A percentile compares a stretch with the other conserved stretches of the same genome.
These are phyloP conservation scores for Hippophae gyantsensis DNA, from an alignment of 306 rosid species.

Conservation along the genomic window DNA sequence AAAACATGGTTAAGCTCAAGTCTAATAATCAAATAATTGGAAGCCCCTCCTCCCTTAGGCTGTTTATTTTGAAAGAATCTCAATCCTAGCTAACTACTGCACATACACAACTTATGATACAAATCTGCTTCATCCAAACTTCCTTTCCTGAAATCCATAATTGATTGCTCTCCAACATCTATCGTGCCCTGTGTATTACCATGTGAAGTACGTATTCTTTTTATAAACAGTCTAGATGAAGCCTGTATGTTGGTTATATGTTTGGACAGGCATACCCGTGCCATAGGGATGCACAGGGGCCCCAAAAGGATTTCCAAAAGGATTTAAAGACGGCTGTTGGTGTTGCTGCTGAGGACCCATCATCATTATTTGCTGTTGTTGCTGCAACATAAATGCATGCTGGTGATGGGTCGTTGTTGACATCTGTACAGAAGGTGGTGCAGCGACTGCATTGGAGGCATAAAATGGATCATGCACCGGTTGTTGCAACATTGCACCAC, in stretches of 20 bases:
- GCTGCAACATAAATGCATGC: conserved; percentile 75
- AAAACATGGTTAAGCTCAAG: no score
- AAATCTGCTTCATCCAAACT: conserved; percentile 34
- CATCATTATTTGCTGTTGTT: conserved; percentile 77
- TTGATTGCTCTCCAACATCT: neutral
- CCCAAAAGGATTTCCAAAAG: conserved; percentile 79
- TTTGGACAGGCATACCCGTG: conserved; percentile 84
- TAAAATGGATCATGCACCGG: conserved; percentile 73
- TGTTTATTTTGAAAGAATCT: conserved; percentile 78
- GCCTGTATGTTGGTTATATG: conserved; percentile 80
- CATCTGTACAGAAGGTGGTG: conserved; percentile 88
- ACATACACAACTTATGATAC: conserved; percentile 61
- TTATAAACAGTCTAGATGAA: conserved; percentile 40
- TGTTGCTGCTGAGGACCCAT: conserved; percentile 52
- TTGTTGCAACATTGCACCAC: conserved; percentile 55
- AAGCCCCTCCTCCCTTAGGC: conserved; percentile 38
- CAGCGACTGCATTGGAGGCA: conserved; percentile 55
- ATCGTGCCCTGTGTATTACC: no score
- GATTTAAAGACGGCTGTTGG: conserved; percentile 29
- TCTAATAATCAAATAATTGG: conserved; percentile 27
- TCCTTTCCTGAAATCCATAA: conserved; percentile 25
- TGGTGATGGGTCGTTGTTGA: conserved; percentile 85
- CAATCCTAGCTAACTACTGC: conserved; percentile 62
- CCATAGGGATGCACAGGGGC: conserved; percentile 60
- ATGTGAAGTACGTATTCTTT: conserved; percentile 7